phyloP scores from a whole-genome alignment of 768 basidiomycete genomes.

The Boletus edulis region DNA sequence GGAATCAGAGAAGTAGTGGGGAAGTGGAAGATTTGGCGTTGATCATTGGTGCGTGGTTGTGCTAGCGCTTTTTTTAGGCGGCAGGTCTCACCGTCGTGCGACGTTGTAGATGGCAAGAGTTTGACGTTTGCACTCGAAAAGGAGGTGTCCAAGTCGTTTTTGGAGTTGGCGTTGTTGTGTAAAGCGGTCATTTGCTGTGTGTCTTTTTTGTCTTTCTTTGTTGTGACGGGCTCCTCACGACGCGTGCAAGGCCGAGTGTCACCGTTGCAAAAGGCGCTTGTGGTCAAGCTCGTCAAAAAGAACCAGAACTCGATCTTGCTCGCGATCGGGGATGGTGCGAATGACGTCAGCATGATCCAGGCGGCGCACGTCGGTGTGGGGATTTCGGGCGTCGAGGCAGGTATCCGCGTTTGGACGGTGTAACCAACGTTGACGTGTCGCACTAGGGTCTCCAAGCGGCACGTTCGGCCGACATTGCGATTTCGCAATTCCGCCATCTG shows the following conservation, averaged over 20 bases:
- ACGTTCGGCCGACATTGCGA: constrained; percentile 94
- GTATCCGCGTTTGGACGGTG: background rate
- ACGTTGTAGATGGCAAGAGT: constrained; percentile 82
- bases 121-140: constrained; percentile 92
- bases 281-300: constrained; percentile 99
- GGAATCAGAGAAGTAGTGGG: constrained; percentile 86
- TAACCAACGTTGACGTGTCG: background rate
- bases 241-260: constrained; percentile 76
- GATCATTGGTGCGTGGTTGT: constrained; percentile 69
- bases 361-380: constrained; percentile 97
- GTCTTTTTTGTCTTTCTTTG: background rate
- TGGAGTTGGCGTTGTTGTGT: constrained; percentile 96
- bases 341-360: constrained; percentile 99
- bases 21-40: constrained; percentile 95
- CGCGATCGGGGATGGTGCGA: constrained; percentile 97
- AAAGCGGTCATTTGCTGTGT: constrained; percentile 98
- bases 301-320: constrained; percentile 91
- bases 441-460: constrained; percentile 93
- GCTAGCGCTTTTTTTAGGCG: too few species aligned
- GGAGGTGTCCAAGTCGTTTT: constrained; percentile 82
- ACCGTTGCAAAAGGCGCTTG: constrained; percentile 94
- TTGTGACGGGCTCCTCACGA: background rate
- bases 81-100: background rate
- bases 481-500: constrained; percentile 94
- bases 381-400: constrained; percentile 91